phyloP scores from a whole-genome alignment of 371 early-diverging fungal genomes.

The Lichtheimia corymbifera region DNA sequence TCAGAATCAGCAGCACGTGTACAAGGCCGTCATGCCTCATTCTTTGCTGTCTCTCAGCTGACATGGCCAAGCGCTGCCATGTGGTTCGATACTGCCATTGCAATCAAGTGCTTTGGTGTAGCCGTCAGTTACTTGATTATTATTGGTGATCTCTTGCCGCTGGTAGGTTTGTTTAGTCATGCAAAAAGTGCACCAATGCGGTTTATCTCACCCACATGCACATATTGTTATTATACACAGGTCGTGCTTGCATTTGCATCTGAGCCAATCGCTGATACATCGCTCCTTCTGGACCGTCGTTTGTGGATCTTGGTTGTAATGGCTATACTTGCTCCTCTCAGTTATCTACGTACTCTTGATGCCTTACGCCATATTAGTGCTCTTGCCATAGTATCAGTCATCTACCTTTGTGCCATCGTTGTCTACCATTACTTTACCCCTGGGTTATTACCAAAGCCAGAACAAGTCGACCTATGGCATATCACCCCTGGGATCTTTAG shows the following conservation, averaged over 20 bases:
- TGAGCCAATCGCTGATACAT: conserved; percentile 18
- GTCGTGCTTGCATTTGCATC: conserved; percentile 19
- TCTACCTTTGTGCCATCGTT: conserved; percentile 87
- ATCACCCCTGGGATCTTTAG: conserved; percentile 71
- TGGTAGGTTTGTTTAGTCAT: conserved; percentile 37
- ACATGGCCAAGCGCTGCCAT: conserved; percentile 92
- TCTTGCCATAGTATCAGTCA: conserved; percentile 88
- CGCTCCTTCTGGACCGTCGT: conserved; percentile 52
- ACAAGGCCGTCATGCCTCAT: conserved; percentile 78
- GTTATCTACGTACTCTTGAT: conserved; percentile 84
- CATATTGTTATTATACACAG: too few species aligned
- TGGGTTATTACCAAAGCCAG: conserved; percentile 38
- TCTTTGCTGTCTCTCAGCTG: conserved; percentile 84
- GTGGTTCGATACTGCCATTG: conserved; percentile 95
- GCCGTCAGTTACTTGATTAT: conserved; percentile 97
- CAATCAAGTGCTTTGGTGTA: conserved; percentile 99
- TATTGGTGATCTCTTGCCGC: conserved; percentile 91
- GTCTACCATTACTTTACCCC: conserved; percentile 72
- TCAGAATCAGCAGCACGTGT: conserved; percentile 70
- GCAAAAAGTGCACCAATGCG: too few species aligned
- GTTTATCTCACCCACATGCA: too few species aligned
- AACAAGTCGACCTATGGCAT: conserved; percentile 50
- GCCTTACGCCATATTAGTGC: conserved; percentile 93
- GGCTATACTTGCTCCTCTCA: conserved; percentile 70
- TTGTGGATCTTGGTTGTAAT: conserved; percentile 88